phyloP scores from a whole-genome alignment of 2,329 filamentous ascomycete species.

The Taxawa tesnikishii region DNA sequence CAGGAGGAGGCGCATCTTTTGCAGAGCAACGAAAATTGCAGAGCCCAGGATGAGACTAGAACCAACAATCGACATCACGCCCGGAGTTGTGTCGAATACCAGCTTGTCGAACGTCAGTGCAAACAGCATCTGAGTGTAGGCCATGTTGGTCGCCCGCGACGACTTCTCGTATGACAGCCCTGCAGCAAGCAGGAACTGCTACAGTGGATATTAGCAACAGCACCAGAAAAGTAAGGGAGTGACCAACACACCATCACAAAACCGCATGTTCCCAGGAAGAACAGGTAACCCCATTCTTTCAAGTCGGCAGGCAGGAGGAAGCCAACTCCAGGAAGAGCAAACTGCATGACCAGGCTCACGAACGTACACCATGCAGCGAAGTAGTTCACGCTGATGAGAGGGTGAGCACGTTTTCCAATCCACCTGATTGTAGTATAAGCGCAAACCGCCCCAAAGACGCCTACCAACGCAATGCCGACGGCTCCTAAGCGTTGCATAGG shows the following conservation, averaged over 20 bases:
- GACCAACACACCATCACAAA: slow-evolving; percentile 50
- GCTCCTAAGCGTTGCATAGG: slow-evolving; percentile 56
- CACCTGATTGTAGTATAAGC: slow-evolving; percentile 66
- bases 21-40: slow-evolving; percentile 51
- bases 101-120: slow-evolving; percentile 52
- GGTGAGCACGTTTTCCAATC: slow-evolving; percentile 69
- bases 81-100: slow-evolving; percentile 49
- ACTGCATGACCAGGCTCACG: slow-evolving; percentile 51
- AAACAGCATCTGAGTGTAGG: slow-evolving; percentile 60
- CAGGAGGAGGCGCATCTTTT: slow-evolving; percentile 24
- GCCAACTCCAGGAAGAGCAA: slow-evolving; percentile 41
- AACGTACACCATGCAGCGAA: slow-evolving; percentile 61
- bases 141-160: slow-evolving; percentile 50
- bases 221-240: not conserved
- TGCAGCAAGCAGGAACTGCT: slow-evolving; percentile 71
- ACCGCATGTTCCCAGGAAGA: slow-evolving; percentile 59
- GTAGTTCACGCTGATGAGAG: slow-evolving; percentile 77
- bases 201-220: not conserved
- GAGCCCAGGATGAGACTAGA: slow-evolving; percentile 52
- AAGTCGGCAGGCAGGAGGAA: slow-evolving; percentile 42
- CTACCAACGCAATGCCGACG: slow-evolving; percentile 59
- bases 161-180: slow-evolving; percentile 62
- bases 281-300: slow-evolving; percentile 54
- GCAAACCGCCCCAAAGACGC: slow-evolving; percentile 62
- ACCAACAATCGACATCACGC: slow-evolving; percentile 45